These are phyloP conservation scores for Pugionium cornutum DNA, from an alignment of 345 rosid species.

Conservation along the genomic window DNA sequence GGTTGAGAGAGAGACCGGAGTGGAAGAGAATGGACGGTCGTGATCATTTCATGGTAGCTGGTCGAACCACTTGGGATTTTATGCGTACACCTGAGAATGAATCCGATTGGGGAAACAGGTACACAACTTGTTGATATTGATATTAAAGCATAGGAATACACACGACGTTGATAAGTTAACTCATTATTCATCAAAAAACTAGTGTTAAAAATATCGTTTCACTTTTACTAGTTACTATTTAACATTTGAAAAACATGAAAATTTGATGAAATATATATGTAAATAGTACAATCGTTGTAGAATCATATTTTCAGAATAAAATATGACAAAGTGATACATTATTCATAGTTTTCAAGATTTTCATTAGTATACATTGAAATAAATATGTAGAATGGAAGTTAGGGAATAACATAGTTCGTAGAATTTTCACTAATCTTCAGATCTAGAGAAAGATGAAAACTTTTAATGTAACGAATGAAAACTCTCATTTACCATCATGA, in stretches of 20 bases:
- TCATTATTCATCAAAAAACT: neutral
- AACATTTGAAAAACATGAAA: neutral
- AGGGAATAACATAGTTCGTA: too few species aligned
- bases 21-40: constrained; percentile 67
- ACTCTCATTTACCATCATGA: neutral
- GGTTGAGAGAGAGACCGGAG: constrained; percentile 64
- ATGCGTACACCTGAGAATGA: constrained; percentile 53
- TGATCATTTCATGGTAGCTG: constrained; percentile 88
- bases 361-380: neutral
- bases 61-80: constrained; percentile 85
- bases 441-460: too few species aligned
- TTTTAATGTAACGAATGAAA: too few species aligned
- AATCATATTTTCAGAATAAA: neutral
- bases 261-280: neutral
- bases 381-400: neutral
- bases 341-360: too few species aligned
- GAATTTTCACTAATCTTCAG: too few species aligned
- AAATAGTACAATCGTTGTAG: neutral
- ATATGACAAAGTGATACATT: neutral
- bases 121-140: neutral
- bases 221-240: neutral
- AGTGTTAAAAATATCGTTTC: neutral
- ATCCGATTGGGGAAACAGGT: constrained; percentile 72
- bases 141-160: neutral
- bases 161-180: neutral